Evolutionary conservation across 75 land plant species (phyloP).

Genomic region (Picea glauca): DNA sequence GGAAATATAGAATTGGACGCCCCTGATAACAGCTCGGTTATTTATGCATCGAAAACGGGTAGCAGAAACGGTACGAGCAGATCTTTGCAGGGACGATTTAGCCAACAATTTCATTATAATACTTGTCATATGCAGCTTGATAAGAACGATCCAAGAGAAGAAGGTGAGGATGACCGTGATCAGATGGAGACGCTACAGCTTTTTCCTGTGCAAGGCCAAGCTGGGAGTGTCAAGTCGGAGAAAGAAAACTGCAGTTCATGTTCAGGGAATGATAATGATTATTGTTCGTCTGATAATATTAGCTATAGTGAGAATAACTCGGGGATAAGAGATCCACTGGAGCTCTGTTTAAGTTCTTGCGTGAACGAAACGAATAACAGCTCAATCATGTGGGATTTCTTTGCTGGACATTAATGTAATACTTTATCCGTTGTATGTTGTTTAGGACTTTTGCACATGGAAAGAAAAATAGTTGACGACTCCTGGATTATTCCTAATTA

Average conservation of each 20-base stretch:
- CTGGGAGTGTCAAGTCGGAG: neutral
- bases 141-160: neutral
- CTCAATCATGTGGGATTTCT: too few relatives aligned
- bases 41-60: neutral
- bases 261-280: neutral
- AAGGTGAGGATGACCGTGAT: neutral
- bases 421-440: too few relatives aligned
- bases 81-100: neutral
- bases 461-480: too few relatives aligned
- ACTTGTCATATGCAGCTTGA: neutral
- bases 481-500: too few relatives aligned
- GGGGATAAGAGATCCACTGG: neutral
- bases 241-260: neutral
- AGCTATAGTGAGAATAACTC: too few relatives aligned
- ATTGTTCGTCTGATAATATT: neutral
- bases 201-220: constrained; percentile 1
- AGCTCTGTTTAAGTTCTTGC: constrained; percentile 3
- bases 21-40: neutral
- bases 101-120: neutral
- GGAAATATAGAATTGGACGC: neutral
- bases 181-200: constrained; percentile 3
- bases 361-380: too few relatives aligned
- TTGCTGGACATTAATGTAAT: too few relatives aligned
- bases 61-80: neutral
- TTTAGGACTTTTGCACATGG: too few relatives aligned